A percentile compares a stretch with the other conserved stretches of the same genome.
These are phyloP conservation scores for Cyclostephanos tholiformis DNA, from an alignment of 108 stramenopile genomes.

Conservation along the genomic window DNA sequence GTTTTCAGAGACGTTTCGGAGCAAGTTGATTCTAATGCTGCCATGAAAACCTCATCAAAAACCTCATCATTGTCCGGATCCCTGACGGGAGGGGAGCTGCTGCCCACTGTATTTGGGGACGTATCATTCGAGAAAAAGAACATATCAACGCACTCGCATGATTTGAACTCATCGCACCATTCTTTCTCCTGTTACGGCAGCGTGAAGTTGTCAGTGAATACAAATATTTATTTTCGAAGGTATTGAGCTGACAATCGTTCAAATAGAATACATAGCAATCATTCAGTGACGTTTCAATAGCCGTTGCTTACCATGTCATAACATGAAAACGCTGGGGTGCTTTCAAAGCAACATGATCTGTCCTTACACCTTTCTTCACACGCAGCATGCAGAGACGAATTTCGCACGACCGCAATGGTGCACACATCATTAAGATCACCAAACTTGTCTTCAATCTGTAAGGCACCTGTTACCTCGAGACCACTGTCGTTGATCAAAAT, in stretches of 20 bases:
- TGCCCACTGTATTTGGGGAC: too few species aligned
- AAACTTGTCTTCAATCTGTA: conserved; percentile 1
- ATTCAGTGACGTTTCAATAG: too few species aligned
- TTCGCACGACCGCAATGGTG: not conserved
- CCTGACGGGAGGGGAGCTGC: too few species aligned
- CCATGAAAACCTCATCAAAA: conserved; percentile 13
- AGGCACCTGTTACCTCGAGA: not conserved
- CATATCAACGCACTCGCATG: conserved; percentile 9
- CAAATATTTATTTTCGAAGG: too few species aligned
- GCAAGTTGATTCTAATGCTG: conserved; percentile 19
- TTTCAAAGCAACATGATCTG: conserved; percentile 27
- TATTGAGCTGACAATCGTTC: too few species aligned
- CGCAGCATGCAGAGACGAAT: conserved; percentile 10
- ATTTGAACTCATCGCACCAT: conserved; percentile 27
- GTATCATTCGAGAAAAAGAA: not conserved
- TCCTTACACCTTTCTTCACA: conserved; percentile 8
- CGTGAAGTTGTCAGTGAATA: not conserved
- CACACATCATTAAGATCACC: conserved; percentile 10
- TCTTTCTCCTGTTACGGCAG: conserved; percentile 13
- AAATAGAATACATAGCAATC: too few species aligned
- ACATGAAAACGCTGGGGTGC: conserved; percentile 10
- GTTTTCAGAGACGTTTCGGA: conserved; percentile 19
- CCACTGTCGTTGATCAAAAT: conserved; percentile 22
- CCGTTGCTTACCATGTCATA: conserved; percentile 10
- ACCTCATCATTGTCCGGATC: too few species aligned